Evolutionary conservation across 345 rosid species (phyloP).

Genomic region (Aethionema arabicum): DNA sequence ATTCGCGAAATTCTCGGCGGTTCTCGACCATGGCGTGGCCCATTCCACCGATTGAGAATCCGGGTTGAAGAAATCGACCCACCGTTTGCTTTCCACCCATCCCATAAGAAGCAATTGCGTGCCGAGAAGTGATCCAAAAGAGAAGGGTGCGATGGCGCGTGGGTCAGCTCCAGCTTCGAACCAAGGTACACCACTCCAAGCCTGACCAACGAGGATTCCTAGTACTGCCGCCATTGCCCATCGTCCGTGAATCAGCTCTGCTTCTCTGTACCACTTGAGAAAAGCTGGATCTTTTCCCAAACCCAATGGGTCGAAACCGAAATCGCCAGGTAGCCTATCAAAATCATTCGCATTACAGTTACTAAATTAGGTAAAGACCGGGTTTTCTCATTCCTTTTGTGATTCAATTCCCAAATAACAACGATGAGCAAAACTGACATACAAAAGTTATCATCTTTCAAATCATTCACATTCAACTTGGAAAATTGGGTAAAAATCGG

Average conservation of each 20-base stretch:
- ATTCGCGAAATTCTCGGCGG: constrained; percentile 82
- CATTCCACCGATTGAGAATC: constrained; percentile 92
- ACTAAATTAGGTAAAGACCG: neutral
- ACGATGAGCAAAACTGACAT: neutral
- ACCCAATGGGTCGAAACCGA: constrained; percentile 91
- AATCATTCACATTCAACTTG: neutral
- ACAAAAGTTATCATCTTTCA: neutral
- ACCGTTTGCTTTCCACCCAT: constrained; percentile 98
- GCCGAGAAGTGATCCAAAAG: constrained; percentile 80
- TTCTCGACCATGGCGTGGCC: constrained; percentile 97
- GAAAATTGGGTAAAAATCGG: too few relatives aligned
- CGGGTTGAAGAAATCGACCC: constrained; percentile 99
- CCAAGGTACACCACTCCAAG: constrained; percentile 98
- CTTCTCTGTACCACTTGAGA: constrained; percentile 97
- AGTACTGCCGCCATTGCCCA: constrained; percentile 96
- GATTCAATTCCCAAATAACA: neutral
- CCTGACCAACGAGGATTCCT: constrained; percentile 90
- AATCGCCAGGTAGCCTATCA: constrained; percentile 91
- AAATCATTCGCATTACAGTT: neutral
- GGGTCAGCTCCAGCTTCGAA: constrained; percentile 98
- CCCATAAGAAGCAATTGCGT: constrained; percentile 97
- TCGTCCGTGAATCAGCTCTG: constrained; percentile 94
- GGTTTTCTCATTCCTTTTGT: neutral
- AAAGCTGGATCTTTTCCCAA: constrained; percentile 98
- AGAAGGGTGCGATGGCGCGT: constrained; percentile 80